phyloP scores from a whole-genome alignment of 352 stramenopile species.

The Aphanomyces cochlioides region DNA sequence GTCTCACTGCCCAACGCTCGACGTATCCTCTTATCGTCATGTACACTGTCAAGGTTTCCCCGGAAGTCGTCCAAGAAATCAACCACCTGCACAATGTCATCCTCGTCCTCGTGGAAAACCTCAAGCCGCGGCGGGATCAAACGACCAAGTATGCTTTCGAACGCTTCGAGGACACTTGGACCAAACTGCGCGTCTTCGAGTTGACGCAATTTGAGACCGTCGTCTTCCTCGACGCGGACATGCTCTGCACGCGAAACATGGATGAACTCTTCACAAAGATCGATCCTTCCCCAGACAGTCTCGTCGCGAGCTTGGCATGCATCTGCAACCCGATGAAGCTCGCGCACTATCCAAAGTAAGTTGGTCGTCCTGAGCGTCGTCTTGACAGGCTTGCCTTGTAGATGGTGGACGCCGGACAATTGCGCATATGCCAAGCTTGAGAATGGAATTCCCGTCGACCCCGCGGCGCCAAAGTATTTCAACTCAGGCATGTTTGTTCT shows the following conservation, averaged over 20 bases:
- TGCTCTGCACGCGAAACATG: conserved; percentile 83
- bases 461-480: conserved; percentile 7
- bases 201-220: conserved; percentile 88
- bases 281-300: background rate
- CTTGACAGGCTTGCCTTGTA: background rate
- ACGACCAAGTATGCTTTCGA: conserved; percentile 15
- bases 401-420: conserved; percentile 4
- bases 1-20: background rate
- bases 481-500: conserved; percentile 27
- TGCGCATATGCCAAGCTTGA: background rate
- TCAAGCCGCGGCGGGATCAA: background rate
- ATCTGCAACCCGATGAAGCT: conserved; percentile 21
- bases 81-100: background rate
- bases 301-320: conserved; percentile 26
- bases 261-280: conserved; percentile 70
- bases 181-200: conserved; percentile 87
- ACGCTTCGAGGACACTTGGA: conserved; percentile 18
- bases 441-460: background rate
- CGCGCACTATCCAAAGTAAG: conserved; percentile 17
- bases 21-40: conserved; percentile 19
- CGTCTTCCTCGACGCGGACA: conserved; percentile 89
- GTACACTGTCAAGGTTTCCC: conserved; percentile 5
- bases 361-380: background rate
- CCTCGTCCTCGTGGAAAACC: background rate
- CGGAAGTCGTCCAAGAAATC: background rate